A percentile compares a stretch with the other conserved stretches of the same genome.
These are phyloP conservation scores for Pistacia vera DNA, from an alignment of 345 rosid genomes.

Conservation along the genomic window DNA sequence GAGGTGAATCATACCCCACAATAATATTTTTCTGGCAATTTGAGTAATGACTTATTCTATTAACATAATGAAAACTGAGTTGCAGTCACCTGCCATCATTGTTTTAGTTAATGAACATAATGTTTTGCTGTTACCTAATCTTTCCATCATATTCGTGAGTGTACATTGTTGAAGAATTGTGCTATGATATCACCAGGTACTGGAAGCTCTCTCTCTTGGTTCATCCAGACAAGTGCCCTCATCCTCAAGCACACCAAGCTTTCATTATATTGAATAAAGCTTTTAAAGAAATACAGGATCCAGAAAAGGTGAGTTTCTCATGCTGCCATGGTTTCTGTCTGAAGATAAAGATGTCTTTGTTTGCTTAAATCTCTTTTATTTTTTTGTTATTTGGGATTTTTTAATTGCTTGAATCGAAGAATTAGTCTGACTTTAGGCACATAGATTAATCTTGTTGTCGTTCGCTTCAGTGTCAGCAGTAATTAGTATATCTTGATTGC, in stretches of 20 bases:
- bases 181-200: slow-evolving; percentile 46
- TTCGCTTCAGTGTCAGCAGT: not conserved
- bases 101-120: not conserved
- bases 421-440: not conserved
- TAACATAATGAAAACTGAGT: not conserved
- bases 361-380: slow-evolving; percentile 3
- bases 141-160: slow-evolving; percentile 6
- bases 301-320: slow-evolving; percentile 64
- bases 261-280: slow-evolving; percentile 85
- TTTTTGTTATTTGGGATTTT: not conserved
- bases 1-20: not conserved
- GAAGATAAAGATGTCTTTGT: not conserved
- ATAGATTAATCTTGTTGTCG: not conserved
- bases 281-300: slow-evolving; percentile 91
- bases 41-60: not conserved
- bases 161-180: not conserved
- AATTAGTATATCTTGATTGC: not conserved
- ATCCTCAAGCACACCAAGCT: slow-evolving; percentile 94
- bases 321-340: not conserved
- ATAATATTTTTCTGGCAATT: not conserved
- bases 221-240: slow-evolving; percentile 96
- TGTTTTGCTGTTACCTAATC: not conserved
- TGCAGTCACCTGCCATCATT: not conserved
- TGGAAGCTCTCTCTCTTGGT: slow-evolving; percentile 96
- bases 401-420: not conserved